A percentile compares a stretch with the other conserved stretches of the same genome.
Evolutionary conservation across 2,329 filamentous ascomycete genomes (phyloP).

Genomic region (Aurifilum marmelostoma): DNA sequence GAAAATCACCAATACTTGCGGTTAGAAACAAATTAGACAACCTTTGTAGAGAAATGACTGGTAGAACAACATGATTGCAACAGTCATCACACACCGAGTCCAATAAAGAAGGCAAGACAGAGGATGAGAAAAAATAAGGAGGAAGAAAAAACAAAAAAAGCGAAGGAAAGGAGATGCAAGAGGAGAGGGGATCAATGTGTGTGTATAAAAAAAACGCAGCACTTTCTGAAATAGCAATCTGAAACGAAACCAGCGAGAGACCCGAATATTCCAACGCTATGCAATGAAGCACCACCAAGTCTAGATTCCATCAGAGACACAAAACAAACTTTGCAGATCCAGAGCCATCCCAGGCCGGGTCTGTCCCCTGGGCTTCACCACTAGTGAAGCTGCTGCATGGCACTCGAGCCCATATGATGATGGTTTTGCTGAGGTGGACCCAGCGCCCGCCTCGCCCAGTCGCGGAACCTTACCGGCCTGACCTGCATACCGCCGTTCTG

Average conservation of each 20-base stretch:
- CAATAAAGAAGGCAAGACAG: background rate
- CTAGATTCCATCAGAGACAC: background rate
- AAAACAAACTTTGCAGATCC: background rate
- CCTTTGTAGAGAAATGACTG: background rate
- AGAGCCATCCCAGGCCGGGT: background rate
- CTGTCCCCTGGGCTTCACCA: too few relatives aligned
- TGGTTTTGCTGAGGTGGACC: conserved; percentile 28
- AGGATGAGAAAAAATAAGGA: too few relatives aligned
- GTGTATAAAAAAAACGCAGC: too few relatives aligned
- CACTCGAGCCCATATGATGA: conserved; percentile 11
- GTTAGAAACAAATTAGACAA: background rate
- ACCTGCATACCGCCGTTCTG: conserved; percentile 44
- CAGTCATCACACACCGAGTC: background rate
- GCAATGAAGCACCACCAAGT: conserved; percentile 6
- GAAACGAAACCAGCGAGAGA: background rate
- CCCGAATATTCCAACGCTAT: background rate
- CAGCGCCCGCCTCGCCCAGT: conserved; percentile 59
- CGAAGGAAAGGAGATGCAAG: background rate
- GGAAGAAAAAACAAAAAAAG: too few relatives aligned
- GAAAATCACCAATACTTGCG: too few relatives aligned
- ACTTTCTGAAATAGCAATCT: too few relatives aligned
- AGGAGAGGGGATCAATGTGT: background rate
- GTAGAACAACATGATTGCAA: background rate
- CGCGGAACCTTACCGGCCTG: conserved; percentile 53
- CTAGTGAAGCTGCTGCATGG: conserved; percentile 24